A percentile compares a stretch with the other conserved stretches of the same genome.
These are phyloP conservation scores for Dryas integrifolia DNA, from an alignment of 331 rosid genomes.

Conservation along the genomic window DNA sequence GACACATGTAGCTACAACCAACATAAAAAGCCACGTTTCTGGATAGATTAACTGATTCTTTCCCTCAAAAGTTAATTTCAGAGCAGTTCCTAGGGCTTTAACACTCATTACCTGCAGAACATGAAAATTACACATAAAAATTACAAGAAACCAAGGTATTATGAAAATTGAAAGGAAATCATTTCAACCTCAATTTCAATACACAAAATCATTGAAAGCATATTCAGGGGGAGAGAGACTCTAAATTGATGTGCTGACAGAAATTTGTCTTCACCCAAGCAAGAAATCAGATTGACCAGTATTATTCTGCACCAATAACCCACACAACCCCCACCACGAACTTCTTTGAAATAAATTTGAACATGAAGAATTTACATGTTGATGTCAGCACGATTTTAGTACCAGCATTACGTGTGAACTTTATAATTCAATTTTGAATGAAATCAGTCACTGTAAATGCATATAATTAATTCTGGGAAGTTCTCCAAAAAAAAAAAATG, in stretches of 20 bases:
- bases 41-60: conserved; percentile 65
- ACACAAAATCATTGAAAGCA: not conserved
- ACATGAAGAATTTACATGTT: not conserved
- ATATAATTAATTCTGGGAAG: too few species aligned
- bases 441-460: not conserved
- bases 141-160: not conserved
- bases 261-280: not conserved
- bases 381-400: not conserved
- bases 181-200: not conserved
- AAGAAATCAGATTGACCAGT: not conserved
- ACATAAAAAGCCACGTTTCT: conserved; percentile 79
- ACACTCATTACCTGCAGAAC: conserved; percentile 85
- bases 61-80: conserved; percentile 85
- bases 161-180: not conserved
- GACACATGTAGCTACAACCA: conserved; percentile 66
- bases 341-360: not conserved
- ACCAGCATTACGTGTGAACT: not conserved
- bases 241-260: not conserved
- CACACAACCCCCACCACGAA: not conserved
- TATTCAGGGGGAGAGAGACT: not conserved
- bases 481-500: too few species aligned
- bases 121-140: conserved; percentile 5
- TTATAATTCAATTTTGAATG: not conserved
- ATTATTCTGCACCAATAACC: not conserved
- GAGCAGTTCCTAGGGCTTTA: conserved; percentile 85